Evolutionary conservation across 2,329 filamentous ascomycete species (phyloP).

Genomic region (Hymenotorrendiella dingleyae): DNA sequence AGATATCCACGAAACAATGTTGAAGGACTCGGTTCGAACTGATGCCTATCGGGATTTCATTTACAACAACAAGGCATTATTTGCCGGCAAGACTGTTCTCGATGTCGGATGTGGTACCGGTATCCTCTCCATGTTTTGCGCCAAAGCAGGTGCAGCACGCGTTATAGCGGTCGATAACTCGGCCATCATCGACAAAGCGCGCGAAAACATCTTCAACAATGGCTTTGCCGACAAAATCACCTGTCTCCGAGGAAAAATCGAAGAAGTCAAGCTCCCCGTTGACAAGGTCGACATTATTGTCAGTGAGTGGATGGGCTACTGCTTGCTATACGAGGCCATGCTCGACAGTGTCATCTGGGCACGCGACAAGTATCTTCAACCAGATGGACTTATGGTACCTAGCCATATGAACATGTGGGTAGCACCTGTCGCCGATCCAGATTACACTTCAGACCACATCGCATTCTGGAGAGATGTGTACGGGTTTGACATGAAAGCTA

Average conservation of each 20-base stretch:
- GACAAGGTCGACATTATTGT: slow-evolving; percentile 88
- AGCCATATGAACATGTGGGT: slow-evolving; percentile 79
- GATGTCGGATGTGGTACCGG: slow-evolving; percentile 87
- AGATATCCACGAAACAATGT: slow-evolving; percentile 94
- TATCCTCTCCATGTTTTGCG: slow-evolving; percentile 92
- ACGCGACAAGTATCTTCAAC: slow-evolving; percentile 76
- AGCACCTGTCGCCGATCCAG: slow-evolving; percentile 71
- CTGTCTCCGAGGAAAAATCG: slow-evolving; percentile 77
- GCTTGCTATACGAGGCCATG: slow-evolving; percentile 91
- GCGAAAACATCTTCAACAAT: slow-evolving; percentile 79
- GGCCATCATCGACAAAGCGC: slow-evolving; percentile 80
- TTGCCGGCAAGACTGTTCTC: slow-evolving; percentile 78
- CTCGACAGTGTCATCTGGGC: slow-evolving; percentile 87
- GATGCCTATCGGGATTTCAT: slow-evolving; percentile 94
- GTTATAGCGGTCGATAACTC: slow-evolving; percentile 93
- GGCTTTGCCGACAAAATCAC: slow-evolving; percentile 68
- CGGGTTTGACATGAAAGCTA: slow-evolving; percentile 88
- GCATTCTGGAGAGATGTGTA: slow-evolving; percentile 90
- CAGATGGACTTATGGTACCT: slow-evolving; percentile 77
- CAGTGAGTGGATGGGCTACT: slow-evolving; percentile 98
- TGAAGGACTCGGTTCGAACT: slow-evolving; percentile 83
- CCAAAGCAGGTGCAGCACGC: slow-evolving; percentile 76
- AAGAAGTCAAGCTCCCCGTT: slow-evolving; percentile 75
- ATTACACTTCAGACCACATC: slow-evolving; percentile 72
- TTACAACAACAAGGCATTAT: slow-evolving; percentile 83